These are phyloP conservation scores for Mycena alexandri DNA, from an alignment of 768 basidiomycete species.

Conservation along the genomic window DNA sequence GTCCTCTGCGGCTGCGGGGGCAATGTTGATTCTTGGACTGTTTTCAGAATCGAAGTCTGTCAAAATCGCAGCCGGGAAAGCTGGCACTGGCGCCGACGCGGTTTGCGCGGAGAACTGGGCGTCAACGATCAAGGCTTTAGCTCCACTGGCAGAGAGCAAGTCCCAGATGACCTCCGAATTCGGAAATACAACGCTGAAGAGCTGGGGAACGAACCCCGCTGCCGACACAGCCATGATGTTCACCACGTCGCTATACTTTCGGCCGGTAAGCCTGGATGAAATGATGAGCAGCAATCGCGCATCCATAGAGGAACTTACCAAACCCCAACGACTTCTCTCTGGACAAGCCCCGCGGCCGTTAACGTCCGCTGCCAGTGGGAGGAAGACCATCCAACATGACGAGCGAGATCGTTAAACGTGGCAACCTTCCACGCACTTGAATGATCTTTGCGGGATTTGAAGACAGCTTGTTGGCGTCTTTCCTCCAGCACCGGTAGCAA, in stretches of 20 bases:
- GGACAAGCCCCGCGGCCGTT: too few species aligned
- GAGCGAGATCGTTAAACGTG: too few species aligned
- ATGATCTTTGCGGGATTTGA: too few species aligned
- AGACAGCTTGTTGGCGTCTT: too few species aligned
- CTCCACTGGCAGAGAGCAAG: neutral
- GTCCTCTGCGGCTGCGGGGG: neutral
- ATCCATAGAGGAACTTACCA: too few species aligned
- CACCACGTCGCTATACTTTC: neutral
- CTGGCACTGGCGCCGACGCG: neutral
- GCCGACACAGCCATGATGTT: conserved; percentile 10
- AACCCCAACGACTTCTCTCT: too few species aligned
- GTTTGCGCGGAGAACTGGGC: neutral
- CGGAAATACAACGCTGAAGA: conserved; percentile 3
- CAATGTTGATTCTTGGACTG: neutral
- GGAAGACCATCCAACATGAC: too few species aligned
- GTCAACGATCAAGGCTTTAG: conserved; percentile 8
- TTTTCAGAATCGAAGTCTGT: neutral
- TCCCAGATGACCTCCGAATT: conserved; percentile 6
- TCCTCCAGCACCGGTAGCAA: too few species aligned
- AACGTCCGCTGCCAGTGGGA: too few species aligned
- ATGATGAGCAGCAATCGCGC: too few species aligned
- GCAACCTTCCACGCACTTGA: too few species aligned
- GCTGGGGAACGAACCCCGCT: conserved; percentile 6
- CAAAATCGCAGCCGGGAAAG: neutral
- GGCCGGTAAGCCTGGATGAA: too few species aligned